Percentiles rank a stretch among this genome's conserved stretches.
These are phyloP conservation scores for Asclepias syriaca DNA, from an alignment of 257 asterid species.

Conservation along the genomic window DNA sequence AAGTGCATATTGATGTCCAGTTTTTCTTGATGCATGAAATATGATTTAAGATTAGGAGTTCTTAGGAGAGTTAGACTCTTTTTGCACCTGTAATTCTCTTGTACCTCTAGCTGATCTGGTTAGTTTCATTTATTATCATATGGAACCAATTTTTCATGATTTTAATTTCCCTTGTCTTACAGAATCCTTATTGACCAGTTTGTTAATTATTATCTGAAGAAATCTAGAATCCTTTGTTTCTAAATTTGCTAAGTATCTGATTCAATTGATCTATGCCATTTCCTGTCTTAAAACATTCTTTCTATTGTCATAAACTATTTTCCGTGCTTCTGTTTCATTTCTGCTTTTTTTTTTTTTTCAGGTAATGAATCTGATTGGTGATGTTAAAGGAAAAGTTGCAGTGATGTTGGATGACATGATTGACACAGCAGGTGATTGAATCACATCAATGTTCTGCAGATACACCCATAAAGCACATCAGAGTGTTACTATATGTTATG, in stretches of 20 bases:
- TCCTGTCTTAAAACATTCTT: background rate
- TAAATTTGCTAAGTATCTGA: background rate
- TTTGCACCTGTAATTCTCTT: background rate
- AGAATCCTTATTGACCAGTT: background rate
- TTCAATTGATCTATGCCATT: background rate
- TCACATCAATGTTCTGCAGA: background rate
- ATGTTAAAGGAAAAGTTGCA: conserved; percentile 90
- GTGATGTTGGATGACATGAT: conserved; percentile 98
- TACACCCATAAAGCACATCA: background rate
- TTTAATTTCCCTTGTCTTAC: background rate
- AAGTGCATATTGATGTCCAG: background rate
- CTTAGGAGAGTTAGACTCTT: background rate
- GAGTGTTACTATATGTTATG: background rate
- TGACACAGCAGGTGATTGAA: conserved; percentile 77
- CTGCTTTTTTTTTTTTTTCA: conserved; percentile 20
- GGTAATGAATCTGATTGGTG: conserved; percentile 97
- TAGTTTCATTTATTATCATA: background rate
- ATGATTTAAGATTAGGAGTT: background rate
- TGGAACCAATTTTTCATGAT: background rate
- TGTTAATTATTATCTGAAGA: background rate
- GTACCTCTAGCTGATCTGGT: background rate
- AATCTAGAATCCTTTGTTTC: background rate
- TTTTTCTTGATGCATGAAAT: background rate
- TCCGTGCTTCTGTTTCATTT: background rate
- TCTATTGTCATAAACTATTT: conserved; percentile 1